These are phyloP conservation scores for Paspalum notatum DNA, from an alignment of 176 grass and related monocot species.

Conservation along the genomic window DNA sequence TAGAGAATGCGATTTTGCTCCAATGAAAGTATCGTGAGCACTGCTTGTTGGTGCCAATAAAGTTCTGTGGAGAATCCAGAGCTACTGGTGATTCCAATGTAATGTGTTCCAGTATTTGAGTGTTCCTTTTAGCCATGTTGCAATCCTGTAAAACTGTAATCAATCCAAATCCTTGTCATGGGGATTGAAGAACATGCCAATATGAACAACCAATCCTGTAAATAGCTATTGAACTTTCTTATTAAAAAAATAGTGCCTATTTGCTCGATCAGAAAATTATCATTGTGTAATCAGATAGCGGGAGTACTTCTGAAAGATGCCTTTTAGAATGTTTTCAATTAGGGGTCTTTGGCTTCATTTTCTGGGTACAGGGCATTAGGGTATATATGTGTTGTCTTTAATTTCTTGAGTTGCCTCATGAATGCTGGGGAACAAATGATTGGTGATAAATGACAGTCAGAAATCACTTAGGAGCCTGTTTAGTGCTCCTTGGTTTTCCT, in stretches of 20 bases:
- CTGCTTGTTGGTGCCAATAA: background rate
- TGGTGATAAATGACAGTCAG: background rate
- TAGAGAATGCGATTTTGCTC: background rate
- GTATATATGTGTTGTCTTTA: background rate
- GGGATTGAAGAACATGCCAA: background rate
- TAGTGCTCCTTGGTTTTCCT: background rate
- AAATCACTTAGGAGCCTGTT: background rate
- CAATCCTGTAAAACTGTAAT: background rate
- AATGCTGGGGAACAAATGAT: background rate
- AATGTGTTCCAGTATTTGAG: background rate
- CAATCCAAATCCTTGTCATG: background rate
- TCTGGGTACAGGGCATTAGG: background rate
- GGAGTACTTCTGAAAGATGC: background rate
- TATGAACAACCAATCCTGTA: background rate
- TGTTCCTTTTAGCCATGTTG: background rate
- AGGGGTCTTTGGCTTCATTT: background rate
- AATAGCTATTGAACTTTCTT: background rate
- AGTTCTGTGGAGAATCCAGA: background rate
- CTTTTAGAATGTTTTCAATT: background rate
- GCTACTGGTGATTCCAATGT: background rate
- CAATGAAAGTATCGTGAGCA: background rate
- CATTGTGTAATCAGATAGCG: background rate
- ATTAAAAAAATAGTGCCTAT: background rate
- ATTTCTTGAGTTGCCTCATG: background rate
- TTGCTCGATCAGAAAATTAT: background rate